phyloP scores from a whole-genome alignment of 805 yeast species.

The Cyberlindnera xishuangbannaensis region DNA sequence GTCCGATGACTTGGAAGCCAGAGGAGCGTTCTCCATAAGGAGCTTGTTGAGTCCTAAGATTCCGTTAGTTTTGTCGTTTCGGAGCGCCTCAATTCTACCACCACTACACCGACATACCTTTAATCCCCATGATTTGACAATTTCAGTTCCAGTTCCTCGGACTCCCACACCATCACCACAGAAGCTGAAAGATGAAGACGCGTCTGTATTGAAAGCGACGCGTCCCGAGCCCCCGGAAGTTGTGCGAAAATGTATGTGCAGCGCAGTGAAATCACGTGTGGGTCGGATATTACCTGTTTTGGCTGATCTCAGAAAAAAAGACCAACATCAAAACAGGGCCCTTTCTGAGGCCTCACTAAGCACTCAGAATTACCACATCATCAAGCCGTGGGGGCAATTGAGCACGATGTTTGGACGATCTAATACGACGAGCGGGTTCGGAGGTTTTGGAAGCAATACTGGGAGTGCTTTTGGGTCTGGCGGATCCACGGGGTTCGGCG shows the following conservation, averaged over 20 bases:
- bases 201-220: no score
- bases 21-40: conserved; percentile 84
- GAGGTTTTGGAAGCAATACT: conserved; percentile 29
- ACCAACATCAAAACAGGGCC: no score
- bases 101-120: conserved; percentile 28
- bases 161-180: no score
- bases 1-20: conserved; percentile 69
- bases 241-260: no score
- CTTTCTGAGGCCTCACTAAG: neutral
- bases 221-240: no score
- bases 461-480: conserved; percentile 26
- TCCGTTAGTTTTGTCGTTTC: neutral
- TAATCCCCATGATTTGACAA: conserved; percentile 48
- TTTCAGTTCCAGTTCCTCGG: no score
- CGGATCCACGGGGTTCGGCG: conserved; percentile 21
- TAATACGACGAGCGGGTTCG: conserved; percentile 25
- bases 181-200: no score
- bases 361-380: no score
- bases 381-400: neutral
- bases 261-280: neutral
- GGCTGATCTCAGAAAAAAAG: neutral
- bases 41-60: conserved; percentile 72
- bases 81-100: neutral
- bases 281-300: neutral
- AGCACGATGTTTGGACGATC: conserved; percentile 24